Conservation (phyloP, 176 grass and related monocot genomes). For the Paspalum vaginatum region DNA sequence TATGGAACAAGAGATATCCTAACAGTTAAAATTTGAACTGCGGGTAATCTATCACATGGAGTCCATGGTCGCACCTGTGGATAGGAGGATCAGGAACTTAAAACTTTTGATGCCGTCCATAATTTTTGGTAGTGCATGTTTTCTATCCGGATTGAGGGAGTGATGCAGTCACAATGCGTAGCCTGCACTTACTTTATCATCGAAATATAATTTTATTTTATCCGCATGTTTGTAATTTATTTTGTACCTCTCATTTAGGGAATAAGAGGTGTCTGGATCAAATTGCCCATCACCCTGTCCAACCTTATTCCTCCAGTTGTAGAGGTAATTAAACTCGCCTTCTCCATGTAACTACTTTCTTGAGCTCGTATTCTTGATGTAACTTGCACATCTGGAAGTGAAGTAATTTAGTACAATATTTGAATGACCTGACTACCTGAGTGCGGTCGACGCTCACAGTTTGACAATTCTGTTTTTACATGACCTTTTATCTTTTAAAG, state of each 20-base stretch:
- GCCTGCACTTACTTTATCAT: neutral
- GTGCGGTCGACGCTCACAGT: too few species aligned
- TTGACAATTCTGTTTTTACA: neutral
- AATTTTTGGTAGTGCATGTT: neutral
- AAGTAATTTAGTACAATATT: neutral
- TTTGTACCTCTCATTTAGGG: slow-evolving; percentile 55
- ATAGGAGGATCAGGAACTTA: neutral
- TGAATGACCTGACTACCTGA: slow-evolving; percentile 11
- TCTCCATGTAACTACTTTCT: slow-evolving; percentile 6
- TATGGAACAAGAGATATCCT: neutral
- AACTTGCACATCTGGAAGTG: neutral
- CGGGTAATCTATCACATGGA: neutral
- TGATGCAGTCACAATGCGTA: neutral
- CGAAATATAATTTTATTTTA: slow-evolving; percentile 7
- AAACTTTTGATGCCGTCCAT: neutral
- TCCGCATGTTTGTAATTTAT: neutral
- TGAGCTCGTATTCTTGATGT: neutral
- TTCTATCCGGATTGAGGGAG: neutral
- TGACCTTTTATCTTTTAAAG: neutral
- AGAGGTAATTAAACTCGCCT: slow-evolving; percentile 64
- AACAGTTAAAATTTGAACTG: neutral
- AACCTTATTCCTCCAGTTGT: slow-evolving; percentile 86
- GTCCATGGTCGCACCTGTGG: neutral
- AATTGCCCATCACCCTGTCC: slow-evolving; percentile 78
- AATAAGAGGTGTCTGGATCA: slow-evolving; percentile 92